Conservation (phyloP, 1,284 basidiomycete species). For the Exobasidium cylindrosporum region DNA sequence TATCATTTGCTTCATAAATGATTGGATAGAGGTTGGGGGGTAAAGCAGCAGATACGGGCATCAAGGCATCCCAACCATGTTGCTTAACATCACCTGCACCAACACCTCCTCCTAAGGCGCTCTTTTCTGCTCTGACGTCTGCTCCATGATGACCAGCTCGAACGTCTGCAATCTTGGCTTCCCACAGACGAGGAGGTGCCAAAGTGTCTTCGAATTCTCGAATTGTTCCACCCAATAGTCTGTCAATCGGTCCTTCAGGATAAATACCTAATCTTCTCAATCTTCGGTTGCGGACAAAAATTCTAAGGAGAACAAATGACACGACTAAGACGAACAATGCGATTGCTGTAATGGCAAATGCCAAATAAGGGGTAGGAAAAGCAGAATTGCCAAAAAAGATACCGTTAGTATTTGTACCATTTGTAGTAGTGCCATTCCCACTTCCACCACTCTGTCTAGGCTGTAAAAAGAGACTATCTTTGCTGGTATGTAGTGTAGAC, state of each 20-base stretch:
- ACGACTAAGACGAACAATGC: conserved; percentile 50
- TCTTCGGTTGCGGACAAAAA: conserved; percentile 45
- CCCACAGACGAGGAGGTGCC: conserved; percentile 40
- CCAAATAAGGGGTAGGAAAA: too few species aligned
- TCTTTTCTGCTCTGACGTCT: conserved; percentile 4
- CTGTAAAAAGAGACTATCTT: too few species aligned
- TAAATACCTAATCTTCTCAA: conserved; percentile 39
- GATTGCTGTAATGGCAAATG: conserved; percentile 34
- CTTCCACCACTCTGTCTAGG: too few species aligned
- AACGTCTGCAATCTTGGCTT: conserved; percentile 37
- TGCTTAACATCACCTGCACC: conserved; percentile 28
- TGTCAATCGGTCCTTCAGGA: conserved; percentile 32
- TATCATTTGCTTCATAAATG: conserved; percentile 17
- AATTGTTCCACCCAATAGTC: conserved; percentile 28
- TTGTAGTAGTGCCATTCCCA: too few species aligned
- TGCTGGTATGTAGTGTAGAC: too few species aligned
- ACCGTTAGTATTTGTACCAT: too few species aligned
- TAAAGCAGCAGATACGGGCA: conserved; percentile 42
- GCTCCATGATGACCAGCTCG: neutral
- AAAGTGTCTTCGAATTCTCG: conserved; percentile 41
- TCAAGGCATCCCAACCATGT: conserved; percentile 36
- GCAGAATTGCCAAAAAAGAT: too few species aligned
- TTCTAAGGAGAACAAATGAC: conserved; percentile 45
- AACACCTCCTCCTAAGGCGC: conserved; percentile 20
- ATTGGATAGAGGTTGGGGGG: conserved; percentile 32